phyloP scores from a whole-genome alignment of 805 yeast species.

The Kazachstania kunashirensis region DNA sequence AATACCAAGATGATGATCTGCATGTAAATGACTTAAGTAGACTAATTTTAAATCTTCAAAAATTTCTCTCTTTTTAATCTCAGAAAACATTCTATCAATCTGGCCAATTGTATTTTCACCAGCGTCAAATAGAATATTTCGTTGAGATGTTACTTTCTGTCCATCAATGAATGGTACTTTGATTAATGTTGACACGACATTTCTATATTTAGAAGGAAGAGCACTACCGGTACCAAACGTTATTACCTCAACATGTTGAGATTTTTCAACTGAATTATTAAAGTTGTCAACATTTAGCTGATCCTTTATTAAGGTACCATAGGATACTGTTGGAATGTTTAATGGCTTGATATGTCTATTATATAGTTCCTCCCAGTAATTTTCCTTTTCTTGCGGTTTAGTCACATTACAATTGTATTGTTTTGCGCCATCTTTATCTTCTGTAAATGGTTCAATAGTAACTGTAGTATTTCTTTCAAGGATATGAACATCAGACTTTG shows the following conservation, averaged over 20 bases:
- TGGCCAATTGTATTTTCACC: conserved; percentile 88
- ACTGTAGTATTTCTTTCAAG: conserved; percentile 13
- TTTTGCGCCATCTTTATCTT: background rate
- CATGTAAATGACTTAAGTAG: conserved; percentile 84
- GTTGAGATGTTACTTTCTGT: conserved; percentile 29
- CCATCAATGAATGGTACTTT: conserved; percentile 46
- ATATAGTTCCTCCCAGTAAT: conserved; percentile 26
- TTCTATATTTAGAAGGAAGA: conserved; percentile 72
- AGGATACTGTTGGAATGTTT: conserved; percentile 16
- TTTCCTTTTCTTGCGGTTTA: too few relatives aligned
- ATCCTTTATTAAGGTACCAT: conserved; percentile 20
- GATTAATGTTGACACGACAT: conserved; percentile 72
- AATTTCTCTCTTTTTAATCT: conserved; percentile 33
- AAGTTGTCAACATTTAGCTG: conserved; percentile 27
- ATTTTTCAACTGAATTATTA: conserved; percentile 25
- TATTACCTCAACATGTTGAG: conserved; percentile 52
- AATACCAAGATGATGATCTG: conserved; percentile 91
- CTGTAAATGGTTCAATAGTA: conserved; percentile 18
- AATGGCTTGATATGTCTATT: conserved; percentile 23
- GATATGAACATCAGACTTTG: conserved; percentile 13
- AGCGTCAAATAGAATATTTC: conserved; percentile 69
- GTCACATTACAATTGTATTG: conserved; percentile 5
- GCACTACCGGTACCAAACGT: conserved; percentile 94
- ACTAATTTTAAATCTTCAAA: conserved; percentile 56
- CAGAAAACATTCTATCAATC: conserved; percentile 51